Evolutionary conservation across 2,329 filamentous ascomycete genomes (phyloP).

Genomic region (Colletotrichum coccodes): DNA sequence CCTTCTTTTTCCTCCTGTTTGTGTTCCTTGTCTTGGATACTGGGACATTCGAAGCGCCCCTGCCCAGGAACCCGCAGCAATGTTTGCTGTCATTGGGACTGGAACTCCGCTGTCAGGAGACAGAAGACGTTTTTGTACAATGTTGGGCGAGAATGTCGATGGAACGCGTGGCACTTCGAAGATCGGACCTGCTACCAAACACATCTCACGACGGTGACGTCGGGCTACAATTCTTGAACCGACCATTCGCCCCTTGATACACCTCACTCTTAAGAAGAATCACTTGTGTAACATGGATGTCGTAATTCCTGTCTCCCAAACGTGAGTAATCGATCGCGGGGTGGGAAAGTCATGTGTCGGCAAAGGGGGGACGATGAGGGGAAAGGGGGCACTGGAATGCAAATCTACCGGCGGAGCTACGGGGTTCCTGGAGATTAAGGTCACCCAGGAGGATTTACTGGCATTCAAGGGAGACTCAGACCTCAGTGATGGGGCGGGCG

Average conservation of each 20-base stretch:
- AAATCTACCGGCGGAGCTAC: slow-evolving; percentile 8
- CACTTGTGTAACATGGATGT: background rate
- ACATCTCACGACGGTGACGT: background rate
- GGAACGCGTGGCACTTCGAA: background rate
- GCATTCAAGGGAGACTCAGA: slow-evolving; percentile 28
- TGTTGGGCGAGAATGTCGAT: background rate
- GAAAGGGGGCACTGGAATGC: slow-evolving; percentile 21
- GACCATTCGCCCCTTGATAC: background rate
- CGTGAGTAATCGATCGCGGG: background rate
- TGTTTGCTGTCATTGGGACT: no score
- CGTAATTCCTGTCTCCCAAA: background rate
- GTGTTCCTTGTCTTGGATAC: background rate
- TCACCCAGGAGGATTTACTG: slow-evolving; percentile 15
- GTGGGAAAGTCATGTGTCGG: background rate
- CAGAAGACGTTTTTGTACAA: background rate
- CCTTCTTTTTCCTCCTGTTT: background rate
- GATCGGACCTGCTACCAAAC: background rate
- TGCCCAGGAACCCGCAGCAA: background rate
- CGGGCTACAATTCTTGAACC: background rate
- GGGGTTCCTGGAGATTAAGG: slow-evolving; percentile 24
- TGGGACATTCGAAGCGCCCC: background rate
- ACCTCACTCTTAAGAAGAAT: background rate
- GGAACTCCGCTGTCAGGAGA: background rate
- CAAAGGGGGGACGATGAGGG: background rate
- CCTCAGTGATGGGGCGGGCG: background rate